These are phyloP conservation scores for Tetragonia tetragonoides DNA, from an alignment of 148 eudicot species.

Conservation along the genomic window DNA sequence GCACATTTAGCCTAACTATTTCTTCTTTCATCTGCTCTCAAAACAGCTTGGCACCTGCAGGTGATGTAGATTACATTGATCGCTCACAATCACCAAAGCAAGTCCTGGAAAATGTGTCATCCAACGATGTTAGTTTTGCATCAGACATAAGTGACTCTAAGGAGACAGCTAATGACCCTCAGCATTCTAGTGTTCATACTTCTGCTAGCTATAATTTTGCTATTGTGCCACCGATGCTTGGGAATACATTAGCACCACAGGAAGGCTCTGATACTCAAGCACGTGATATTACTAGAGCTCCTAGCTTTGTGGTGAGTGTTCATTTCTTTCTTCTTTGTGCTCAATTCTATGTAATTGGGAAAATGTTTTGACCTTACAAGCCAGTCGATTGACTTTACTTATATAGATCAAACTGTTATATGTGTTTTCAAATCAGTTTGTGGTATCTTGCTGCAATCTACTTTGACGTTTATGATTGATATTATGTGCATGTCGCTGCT, in stretches of 20 bases:
- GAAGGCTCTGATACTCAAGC: slow-evolving; percentile 67
- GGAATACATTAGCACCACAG: slow-evolving; percentile 48
- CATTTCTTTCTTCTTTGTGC: neutral
- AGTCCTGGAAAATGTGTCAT: slow-evolving; percentile 36
- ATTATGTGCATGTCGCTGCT: too few species aligned
- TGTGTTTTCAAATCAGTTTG: neutral
- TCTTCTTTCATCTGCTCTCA: slow-evolving; percentile 40
- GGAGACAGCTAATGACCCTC: slow-evolving; percentile 46
- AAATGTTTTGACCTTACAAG: neutral
- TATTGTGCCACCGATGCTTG: slow-evolving; percentile 54
- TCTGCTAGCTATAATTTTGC: slow-evolving; percentile 55
- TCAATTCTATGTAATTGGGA: neutral
- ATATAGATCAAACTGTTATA: neutral
- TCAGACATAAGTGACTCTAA: slow-evolving; percentile 51
- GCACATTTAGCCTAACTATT: slow-evolving; percentile 6
- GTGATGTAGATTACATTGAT: slow-evolving; percentile 48
- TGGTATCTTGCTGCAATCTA: too few species aligned
- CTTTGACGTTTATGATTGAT: too few species aligned
- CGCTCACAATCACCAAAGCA: slow-evolving; percentile 41
- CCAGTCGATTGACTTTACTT: neutral
- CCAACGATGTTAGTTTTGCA: slow-evolving; percentile 44
- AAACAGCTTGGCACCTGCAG: slow-evolving; percentile 36
- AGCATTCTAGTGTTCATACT: slow-evolving; percentile 42
- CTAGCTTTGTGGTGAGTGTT: slow-evolving; percentile 69
- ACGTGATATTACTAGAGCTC: slow-evolving; percentile 55